phyloP scores from a whole-genome alignment of 441 rosid species.

The Eutrema salsugineum region DNA sequence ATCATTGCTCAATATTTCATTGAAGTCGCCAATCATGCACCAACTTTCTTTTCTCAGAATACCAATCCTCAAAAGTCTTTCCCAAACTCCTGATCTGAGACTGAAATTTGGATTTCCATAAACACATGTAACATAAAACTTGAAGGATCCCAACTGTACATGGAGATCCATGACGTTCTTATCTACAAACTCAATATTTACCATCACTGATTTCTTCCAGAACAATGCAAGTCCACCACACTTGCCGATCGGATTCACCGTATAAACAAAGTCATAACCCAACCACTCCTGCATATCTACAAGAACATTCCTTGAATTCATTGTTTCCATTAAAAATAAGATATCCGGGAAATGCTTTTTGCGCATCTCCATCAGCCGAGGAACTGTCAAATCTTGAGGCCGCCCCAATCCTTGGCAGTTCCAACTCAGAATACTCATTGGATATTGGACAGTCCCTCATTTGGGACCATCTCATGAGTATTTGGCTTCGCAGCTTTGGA shows the following conservation, averaged over 20 bases:
- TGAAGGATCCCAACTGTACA: not conserved
- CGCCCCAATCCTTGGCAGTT: not conserved
- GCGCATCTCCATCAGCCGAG: not conserved
- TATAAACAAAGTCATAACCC: not conserved
- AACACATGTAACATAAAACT: not conserved
- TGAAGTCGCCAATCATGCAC: not conserved
- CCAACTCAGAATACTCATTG: not conserved
- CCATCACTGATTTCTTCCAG: not conserved
- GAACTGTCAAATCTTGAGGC: not conserved
- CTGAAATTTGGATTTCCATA: not conserved
- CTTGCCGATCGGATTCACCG: not conserved
- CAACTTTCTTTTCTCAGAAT: rapidly evolving
- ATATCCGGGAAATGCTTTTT: not conserved
- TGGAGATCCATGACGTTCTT: not conserved
- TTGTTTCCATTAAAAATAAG: not conserved
- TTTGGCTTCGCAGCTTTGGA: no score
- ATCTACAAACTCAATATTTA: not conserved
- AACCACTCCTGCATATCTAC: not conserved
- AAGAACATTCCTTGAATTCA: not conserved
- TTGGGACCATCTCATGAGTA: not conserved
- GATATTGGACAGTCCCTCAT: not conserved
- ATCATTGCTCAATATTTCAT: not conserved
- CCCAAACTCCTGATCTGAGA: not conserved
- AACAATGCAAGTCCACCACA: not conserved
- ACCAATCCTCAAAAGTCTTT: not conserved